phyloP scores from a whole-genome alignment of 2,329 filamentous ascomycete species.

The Cadophora sp. region DNA sequence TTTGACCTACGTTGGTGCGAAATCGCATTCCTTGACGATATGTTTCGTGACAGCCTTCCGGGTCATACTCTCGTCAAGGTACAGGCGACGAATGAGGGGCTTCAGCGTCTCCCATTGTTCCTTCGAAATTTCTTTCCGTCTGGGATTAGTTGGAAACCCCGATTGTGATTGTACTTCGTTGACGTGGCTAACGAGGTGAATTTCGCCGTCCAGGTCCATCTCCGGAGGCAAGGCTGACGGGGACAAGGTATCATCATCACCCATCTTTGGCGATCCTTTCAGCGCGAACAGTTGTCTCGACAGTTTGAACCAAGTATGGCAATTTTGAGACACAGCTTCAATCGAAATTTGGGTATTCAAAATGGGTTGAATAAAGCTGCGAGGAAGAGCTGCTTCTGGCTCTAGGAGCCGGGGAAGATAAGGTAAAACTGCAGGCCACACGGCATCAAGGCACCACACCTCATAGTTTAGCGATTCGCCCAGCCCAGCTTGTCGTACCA shows the following conservation, averaged over 20 bases:
- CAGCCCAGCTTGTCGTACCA: no score
- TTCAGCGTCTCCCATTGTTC: slow-evolving; percentile 15
- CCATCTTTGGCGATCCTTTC: neutral
- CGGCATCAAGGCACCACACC: no score
- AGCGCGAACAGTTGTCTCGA: neutral
- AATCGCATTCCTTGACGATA: neutral
- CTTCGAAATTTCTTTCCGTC: neutral
- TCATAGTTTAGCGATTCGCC: no score
- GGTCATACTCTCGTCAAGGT: slow-evolving; percentile 17
- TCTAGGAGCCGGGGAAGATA: no score
- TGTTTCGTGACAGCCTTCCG: neutral
- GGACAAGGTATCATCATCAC: neutral
- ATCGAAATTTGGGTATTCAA: no score
- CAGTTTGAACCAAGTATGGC: neutral
- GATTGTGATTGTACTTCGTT: neutral
- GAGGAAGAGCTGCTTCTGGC: neutral
- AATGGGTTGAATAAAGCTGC: no score
- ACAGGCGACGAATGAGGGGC: neutral
- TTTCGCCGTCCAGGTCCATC: neutral
- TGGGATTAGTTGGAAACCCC: neutral
- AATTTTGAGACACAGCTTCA: neutral
- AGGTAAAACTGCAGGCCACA: no score
- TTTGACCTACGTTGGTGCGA: slow-evolving; percentile 10
- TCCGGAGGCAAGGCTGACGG: neutral
- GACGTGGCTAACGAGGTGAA: neutral